A percentile compares a stretch with the other conserved stretches of the same genome.
phyloP scores from a whole-genome alignment of 441 rosid genomes.

The Erodium trifolium region DNA sequence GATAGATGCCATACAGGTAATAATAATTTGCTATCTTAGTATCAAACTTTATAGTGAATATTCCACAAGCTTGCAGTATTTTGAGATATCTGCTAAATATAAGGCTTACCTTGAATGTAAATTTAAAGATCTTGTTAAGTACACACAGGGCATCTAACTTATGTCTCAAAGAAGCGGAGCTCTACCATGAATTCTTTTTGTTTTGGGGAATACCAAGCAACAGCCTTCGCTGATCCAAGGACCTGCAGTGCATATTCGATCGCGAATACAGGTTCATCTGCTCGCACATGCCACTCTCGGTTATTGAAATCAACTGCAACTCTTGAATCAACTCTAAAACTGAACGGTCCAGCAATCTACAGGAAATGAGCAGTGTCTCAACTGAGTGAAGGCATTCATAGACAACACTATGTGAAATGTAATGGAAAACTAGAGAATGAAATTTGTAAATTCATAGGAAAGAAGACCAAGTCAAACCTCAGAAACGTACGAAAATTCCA shows the following conservation, averaged over 20 bases:
- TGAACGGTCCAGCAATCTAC: constrained; percentile 91
- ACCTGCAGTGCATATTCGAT: constrained; percentile 81
- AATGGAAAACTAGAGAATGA: neutral
- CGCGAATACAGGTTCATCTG: constrained; percentile 61
- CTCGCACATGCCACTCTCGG: constrained; percentile 26
- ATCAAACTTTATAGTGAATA: too few relatives aligned
- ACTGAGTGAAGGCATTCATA: neutral
- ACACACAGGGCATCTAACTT: constrained; percentile 3
- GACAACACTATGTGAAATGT: neutral
- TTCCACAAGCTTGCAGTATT: too few relatives aligned
- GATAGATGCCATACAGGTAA: too few relatives aligned
- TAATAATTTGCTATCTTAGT: too few relatives aligned
- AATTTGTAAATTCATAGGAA: neutral
- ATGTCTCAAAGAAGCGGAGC: constrained; percentile 73
- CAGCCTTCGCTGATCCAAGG: constrained; percentile 84
- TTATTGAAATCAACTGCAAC: constrained; percentile 47
- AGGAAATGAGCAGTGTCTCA: constrained; percentile 18
- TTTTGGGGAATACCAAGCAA: constrained; percentile 86
- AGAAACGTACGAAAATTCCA: neutral
- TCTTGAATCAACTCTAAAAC: constrained; percentile 72
- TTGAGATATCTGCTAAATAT: too few relatives aligned
- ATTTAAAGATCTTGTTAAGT: neutral
- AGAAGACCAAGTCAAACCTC: neutral
- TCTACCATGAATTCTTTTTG: constrained; percentile 78
- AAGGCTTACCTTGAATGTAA: neutral